These are phyloP conservation scores for Stachybotrys chartarum DNA, from an alignment of 2,329 filamentous ascomycete species.

Conservation along the genomic window DNA sequence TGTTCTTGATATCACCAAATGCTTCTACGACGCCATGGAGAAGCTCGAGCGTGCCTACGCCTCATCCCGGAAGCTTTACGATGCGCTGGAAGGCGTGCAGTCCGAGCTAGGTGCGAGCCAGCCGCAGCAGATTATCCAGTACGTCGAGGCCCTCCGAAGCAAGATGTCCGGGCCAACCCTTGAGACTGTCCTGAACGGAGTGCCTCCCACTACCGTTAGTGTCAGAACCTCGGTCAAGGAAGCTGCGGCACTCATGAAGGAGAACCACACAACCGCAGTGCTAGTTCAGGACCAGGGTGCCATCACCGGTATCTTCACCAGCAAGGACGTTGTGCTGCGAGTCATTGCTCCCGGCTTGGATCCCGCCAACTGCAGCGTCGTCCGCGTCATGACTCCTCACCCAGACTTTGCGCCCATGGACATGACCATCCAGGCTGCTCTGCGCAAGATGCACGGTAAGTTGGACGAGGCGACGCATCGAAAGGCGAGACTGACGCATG, in stretches of 20 bases:
- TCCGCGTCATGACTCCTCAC: conserved; percentile 98
- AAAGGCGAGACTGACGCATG: conserved; percentile 10
- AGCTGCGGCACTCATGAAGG: conserved; percentile 93
- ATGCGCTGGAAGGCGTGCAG: conserved; percentile 94
- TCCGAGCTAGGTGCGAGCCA: conserved; percentile 93
- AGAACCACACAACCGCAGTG: conserved; percentile 95
- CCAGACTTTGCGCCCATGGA: conserved; percentile 97
- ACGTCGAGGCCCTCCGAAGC: conserved; percentile 86
- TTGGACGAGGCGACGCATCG: conserved; percentile 6
- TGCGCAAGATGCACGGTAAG: conserved; percentile 98
- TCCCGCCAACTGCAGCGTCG: conserved; percentile 90
- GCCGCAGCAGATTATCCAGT: conserved; percentile 97
- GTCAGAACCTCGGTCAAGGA: conserved; percentile 96
- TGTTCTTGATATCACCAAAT: conserved; percentile 97
- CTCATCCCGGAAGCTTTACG: conserved; percentile 95
- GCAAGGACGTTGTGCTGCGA: conserved; percentile 96
- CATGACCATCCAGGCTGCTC: conserved; percentile 97
- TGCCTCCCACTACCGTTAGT: conserved; percentile 89
- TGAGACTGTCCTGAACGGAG: conserved; percentile 86
- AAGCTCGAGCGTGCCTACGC: conserved; percentile 97
- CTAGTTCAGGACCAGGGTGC: conserved; percentile 94
- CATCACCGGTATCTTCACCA: conserved; percentile 98
- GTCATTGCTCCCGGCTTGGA: conserved; percentile 96
- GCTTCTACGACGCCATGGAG: conserved; percentile 99
- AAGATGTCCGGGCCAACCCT: conserved; percentile 98